These are phyloP conservation scores for Gaultheria prostrata DNA, from an alignment of 148 eudicot genomes.

Conservation along the genomic window DNA sequence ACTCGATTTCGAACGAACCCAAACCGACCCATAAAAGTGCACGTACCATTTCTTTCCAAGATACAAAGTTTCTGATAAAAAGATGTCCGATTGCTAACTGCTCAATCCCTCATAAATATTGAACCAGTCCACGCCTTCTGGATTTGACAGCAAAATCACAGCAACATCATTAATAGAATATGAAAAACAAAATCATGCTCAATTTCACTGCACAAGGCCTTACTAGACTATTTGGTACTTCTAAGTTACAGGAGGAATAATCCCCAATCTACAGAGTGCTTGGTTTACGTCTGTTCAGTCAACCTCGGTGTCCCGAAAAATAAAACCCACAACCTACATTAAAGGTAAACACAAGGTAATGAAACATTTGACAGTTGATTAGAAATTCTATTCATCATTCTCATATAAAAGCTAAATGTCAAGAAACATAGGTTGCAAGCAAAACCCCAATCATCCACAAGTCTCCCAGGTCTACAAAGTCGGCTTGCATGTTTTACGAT, in stretches of 20 bases:
- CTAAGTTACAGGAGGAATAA: background rate
- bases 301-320: background rate
- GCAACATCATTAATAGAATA: background rate
- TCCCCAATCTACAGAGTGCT: background rate
- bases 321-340: background rate
- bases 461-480: background rate
- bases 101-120: background rate
- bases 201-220: background rate
- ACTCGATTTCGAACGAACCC: background rate
- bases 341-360: background rate
- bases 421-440: background rate
- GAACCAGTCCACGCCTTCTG: background rate
- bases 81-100: background rate
- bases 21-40: background rate
- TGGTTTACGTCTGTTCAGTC: background rate
- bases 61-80: background rate
- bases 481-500: conserved; percentile 5
- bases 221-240: background rate
- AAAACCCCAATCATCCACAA: background rate
- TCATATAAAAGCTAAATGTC: background rate
- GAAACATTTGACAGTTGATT: background rate
- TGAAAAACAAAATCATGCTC: background rate
- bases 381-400: background rate
- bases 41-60: background rate
- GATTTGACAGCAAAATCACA: background rate